These are phyloP conservation scores for Abelmoschus esculentus DNA, from an alignment of 345 rosid genomes.

Conservation along the genomic window DNA sequence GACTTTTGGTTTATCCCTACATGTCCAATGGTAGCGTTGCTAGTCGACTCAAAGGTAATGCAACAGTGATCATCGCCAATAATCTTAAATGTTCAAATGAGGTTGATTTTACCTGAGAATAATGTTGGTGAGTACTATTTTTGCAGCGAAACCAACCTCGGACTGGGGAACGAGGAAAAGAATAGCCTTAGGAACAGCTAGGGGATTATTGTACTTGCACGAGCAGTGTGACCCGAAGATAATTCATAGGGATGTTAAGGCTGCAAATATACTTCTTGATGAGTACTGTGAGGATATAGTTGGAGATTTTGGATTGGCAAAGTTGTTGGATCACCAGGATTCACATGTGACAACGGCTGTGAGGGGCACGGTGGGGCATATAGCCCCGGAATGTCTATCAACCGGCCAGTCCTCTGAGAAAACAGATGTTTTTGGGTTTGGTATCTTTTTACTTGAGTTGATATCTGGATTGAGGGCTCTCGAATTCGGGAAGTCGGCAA, in stretches of 20 bases:
- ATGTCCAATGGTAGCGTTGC: conserved; percentile 98
- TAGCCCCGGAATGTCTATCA: conserved; percentile 90
- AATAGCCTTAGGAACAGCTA: conserved; percentile 84
- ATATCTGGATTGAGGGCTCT: conserved; percentile 80
- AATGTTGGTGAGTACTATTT: neutral
- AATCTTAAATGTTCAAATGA: neutral
- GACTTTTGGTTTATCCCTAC: conserved; percentile 85
- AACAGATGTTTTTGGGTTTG: conserved; percentile 94
- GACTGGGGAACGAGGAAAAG: conserved; percentile 91
- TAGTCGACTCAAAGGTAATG: conserved; percentile 75
- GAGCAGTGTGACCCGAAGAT: conserved; percentile 98
- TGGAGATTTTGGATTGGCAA: conserved; percentile 91
- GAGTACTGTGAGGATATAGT: conserved; percentile 80
- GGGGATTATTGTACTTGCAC: conserved; percentile 85
- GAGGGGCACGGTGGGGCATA: conserved; percentile 94
- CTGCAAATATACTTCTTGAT: conserved; percentile 87
- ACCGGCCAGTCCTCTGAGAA: conserved; percentile 96
- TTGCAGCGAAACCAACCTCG: conserved; percentile 66
- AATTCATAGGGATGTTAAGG: conserved; percentile 93
- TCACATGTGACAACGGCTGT: conserved; percentile 92
- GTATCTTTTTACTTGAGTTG: conserved; percentile 78
- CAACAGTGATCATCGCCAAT: neutral
- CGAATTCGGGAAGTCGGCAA: conserved; percentile 69
- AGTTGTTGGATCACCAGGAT: conserved; percentile 77
- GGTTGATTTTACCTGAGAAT: neutral